These are phyloP conservation scores for Articulospora tetracladia DNA, from an alignment of 495 filamentous ascomycete genomes.

Conservation along the genomic window DNA sequence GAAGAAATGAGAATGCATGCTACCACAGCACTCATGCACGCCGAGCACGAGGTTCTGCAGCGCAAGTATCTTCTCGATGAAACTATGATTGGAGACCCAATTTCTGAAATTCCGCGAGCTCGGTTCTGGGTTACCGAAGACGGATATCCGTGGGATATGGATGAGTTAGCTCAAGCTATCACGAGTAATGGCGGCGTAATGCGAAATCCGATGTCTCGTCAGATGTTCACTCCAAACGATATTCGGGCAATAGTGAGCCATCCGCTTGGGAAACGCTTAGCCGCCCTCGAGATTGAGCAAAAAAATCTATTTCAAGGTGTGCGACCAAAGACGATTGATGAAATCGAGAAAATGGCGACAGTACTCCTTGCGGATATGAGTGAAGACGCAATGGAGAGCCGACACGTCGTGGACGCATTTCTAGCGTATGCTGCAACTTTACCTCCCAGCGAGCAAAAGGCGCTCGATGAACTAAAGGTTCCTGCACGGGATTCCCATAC, in stretches of 20 bases:
- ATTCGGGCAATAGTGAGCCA: constrained; percentile 29
- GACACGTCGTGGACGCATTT: constrained; percentile 33
- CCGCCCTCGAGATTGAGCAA: constrained; percentile 30
- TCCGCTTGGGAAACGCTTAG: constrained; percentile 26
- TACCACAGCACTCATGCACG: constrained; percentile 26
- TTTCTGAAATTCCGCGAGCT: constrained; percentile 25
- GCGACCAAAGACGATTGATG: constrained; percentile 31
- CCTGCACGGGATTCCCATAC: constrained; percentile 36
- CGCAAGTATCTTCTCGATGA: constrained; percentile 29
- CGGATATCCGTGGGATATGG: constrained; percentile 41
- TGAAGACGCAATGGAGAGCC: constrained; percentile 26
- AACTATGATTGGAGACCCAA: constrained; percentile 28
- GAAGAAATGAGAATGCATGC: constrained; percentile 4
- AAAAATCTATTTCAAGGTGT: constrained; percentile 33
- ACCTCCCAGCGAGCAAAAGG: constrained; percentile 31
- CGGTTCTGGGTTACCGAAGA: constrained; percentile 29
- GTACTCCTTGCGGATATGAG: constrained; percentile 31
- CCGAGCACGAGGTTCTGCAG: constrained; percentile 28
- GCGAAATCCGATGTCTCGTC: constrained; percentile 31
- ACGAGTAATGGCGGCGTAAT: constrained; percentile 24
- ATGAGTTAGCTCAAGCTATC: constrained; percentile 31
- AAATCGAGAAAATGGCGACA: constrained; percentile 29
- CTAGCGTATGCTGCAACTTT: constrained; percentile 33
- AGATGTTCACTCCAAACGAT: constrained; percentile 31
- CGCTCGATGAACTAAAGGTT: constrained; percentile 30